Percentiles rank a stretch among this genome's conserved stretches.
Evolutionary conservation across 2,329 filamentous ascomycete genomes (phyloP).

Genomic region (Paecilomyces sp.): DNA sequence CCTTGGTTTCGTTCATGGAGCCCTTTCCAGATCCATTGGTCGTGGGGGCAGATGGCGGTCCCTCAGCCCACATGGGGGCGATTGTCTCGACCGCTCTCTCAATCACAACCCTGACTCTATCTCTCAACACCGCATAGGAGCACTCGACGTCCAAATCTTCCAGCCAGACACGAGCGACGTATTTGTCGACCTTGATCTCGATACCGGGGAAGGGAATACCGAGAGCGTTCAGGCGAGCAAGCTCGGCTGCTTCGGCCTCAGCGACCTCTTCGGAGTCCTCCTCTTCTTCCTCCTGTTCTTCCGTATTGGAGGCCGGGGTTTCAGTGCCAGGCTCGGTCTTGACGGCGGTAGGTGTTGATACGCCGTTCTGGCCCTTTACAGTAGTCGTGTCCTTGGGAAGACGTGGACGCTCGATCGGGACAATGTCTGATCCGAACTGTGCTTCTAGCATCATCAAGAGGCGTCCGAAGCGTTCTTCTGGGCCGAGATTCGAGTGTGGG

Average conservation of each 20-base stretch:
- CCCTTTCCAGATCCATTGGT: constrained; percentile 16
- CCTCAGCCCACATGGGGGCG: constrained; percentile 55
- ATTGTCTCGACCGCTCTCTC: constrained; percentile 85
- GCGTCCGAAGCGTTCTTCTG: constrained; percentile 72
- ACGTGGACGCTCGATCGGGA: constrained; percentile 63
- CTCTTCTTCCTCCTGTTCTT: constrained; percentile 21
- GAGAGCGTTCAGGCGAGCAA: constrained; percentile 70
- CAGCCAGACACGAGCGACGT: constrained; percentile 82
- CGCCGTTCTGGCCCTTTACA: constrained; percentile 10
- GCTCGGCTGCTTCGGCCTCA: constrained; percentile 57
- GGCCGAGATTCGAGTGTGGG: constrained; percentile 63
- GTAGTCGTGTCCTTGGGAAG: constrained; percentile 17
- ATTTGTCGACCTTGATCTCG: constrained; percentile 79
- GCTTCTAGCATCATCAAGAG: constrained; percentile 95
- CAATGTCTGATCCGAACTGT: constrained; percentile 84
- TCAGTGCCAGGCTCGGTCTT: constrained; percentile 10
- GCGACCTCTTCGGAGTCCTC: constrained; percentile 41
- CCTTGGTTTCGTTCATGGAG: constrained; percentile 12
- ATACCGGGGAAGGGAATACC: constrained; percentile 90
- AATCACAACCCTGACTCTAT: constrained; percentile 80
- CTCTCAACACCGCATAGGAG: constrained; percentile 66
- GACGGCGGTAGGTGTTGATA: constrained; percentile 3
- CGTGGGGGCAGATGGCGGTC: constrained; percentile 3
- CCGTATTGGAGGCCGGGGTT: constrained; percentile 7
- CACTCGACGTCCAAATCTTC: constrained; percentile 90